Conservation (phyloP, 495 filamentous ascomycete genomes). For the Peziza echinospora region DNA sequence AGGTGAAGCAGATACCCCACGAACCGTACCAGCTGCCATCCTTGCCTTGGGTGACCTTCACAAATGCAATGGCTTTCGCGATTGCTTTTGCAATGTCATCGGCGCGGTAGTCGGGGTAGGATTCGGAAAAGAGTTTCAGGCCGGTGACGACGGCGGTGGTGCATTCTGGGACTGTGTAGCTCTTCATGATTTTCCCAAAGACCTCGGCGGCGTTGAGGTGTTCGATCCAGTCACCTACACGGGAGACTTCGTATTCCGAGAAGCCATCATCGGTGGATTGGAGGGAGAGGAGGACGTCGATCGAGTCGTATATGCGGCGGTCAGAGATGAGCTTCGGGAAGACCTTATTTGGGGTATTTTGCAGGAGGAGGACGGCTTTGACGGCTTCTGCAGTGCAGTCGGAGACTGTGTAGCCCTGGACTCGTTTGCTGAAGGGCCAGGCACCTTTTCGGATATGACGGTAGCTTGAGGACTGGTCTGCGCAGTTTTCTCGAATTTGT, state of each 20-base stretch:
- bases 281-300: constrained; percentile 79
- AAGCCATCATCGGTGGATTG: constrained; percentile 79
- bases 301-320: constrained; percentile 58
- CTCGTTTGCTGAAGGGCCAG: constrained; percentile 83
- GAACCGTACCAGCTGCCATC: constrained; percentile 92
- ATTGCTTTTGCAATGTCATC: constrained; percentile 55
- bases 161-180: constrained; percentile 95
- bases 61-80: constrained; percentile 48
- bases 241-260: constrained; percentile 67
- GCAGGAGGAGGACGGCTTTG: constrained; percentile 68
- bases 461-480: constrained; percentile 60
- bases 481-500: constrained; percentile 69
- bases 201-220: constrained; percentile 87
- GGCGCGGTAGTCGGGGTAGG: constrained; percentile 55
- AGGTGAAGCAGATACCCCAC: constrained; percentile 97
- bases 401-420: constrained; percentile 84
- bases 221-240: constrained; percentile 58
- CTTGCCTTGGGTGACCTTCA: constrained; percentile 52
- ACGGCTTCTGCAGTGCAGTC: constrained; percentile 85
- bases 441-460: constrained; percentile 81
- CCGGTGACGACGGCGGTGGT: constrained; percentile 90
- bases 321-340: constrained; percentile 56
- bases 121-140: constrained; percentile 56
- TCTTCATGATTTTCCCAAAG: constrained; percentile 92
- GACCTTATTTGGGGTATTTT: constrained; percentile 48